Percentiles rank a stretch among this genome's conserved stretches.
Evolutionary conservation across 202 grass and related monocot species (phyloP).

Genomic region (Cymbopogon flexuosus): DNA sequence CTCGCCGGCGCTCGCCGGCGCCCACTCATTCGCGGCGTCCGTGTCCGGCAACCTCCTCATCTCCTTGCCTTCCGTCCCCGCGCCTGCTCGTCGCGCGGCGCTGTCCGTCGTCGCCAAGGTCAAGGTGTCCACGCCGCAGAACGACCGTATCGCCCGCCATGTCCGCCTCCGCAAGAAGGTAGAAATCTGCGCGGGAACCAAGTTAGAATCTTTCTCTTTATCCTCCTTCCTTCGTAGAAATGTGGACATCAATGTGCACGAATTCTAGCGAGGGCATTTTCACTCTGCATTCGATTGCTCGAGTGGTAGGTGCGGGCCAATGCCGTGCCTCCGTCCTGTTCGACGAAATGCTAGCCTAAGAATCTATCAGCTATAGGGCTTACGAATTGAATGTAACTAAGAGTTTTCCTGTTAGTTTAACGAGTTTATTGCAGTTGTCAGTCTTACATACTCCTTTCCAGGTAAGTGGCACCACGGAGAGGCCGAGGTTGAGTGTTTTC

Average conservation of each 20-base stretch:
- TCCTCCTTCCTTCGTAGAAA: not conserved
- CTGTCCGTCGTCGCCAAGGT: constrained; percentile 58
- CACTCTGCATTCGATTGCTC: not conserved
- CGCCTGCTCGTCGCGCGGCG: not conserved
- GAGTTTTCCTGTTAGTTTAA: not conserved
- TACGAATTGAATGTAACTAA: too few relatives aligned
- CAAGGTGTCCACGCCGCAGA: constrained; percentile 61
- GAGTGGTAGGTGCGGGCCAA: not conserved
- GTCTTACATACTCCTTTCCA: constrained; percentile 28
- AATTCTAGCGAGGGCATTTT: not conserved
- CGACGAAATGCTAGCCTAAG: constrained; percentile 29
- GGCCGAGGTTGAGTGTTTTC: constrained; percentile 72
- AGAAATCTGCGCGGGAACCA: not conserved
- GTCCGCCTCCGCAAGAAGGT: constrained; percentile 87
- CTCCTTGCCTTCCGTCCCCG: not conserved
- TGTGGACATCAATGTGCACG: not conserved
- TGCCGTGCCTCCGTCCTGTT: constrained; percentile 21
- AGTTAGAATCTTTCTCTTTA: not conserved
- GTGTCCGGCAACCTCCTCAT: constrained; percentile 13
- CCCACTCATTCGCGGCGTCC: constrained; percentile 30
- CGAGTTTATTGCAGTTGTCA: not conserved
- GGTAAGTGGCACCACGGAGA: constrained; percentile 75
- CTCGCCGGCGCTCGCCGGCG: constrained; percentile 50
- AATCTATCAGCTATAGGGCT: too few relatives aligned
- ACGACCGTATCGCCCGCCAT: constrained; percentile 64